Evolutionary conservation across 176 grass and related monocot species (phyloP), one percentile per base, ranked within the genome.

Genomic region (Lolium perenne): DNA sequence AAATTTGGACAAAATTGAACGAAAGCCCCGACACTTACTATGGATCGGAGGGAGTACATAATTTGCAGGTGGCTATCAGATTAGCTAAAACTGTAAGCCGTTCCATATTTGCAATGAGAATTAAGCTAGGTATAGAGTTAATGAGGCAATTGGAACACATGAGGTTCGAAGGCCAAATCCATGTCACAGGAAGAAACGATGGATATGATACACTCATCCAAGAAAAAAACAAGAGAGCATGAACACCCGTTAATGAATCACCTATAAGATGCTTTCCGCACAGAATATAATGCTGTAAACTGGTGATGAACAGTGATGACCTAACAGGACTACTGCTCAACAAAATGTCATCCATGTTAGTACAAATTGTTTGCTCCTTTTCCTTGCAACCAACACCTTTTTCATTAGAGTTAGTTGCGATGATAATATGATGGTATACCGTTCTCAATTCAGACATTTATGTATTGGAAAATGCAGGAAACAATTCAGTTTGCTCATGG

Each of bases 371-470:
- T 60, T 40, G 22, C 4, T 58, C 18, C 0, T 82, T 82, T 61
- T 56, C n/a, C 1, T 77, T 61, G n/a, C 61, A 86, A 71, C 6
- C 0, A 51, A 59, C 8, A 46, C n/a, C 7, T 18, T 59, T 51
- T 45, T 32, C 26, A 25, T 20, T 58, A 32, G 10, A 79, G 51
- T 53, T 48, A 63, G 17, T 82, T 85, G 73, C 83, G 14, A 10
- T 38, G 26, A 65, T 20, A 74, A 38, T 63, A 90, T 64, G 54
- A 74, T 59, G 9, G 14, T 32, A 90, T 13, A 82, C 13, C 48
- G 57, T 78, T 83, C 55, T 15, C 6, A 83, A 18, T 78, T 47
- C 3, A 56, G 22, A 32, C 9, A 71, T 56, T 70, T 13, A 64
- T 48, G 38, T 38, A 79, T 6, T 18, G 38, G 2, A 81, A 47